Base-by-base conservation (phyloP, 129 eudicot species). In the Oenanthe sinensis region DNA sequence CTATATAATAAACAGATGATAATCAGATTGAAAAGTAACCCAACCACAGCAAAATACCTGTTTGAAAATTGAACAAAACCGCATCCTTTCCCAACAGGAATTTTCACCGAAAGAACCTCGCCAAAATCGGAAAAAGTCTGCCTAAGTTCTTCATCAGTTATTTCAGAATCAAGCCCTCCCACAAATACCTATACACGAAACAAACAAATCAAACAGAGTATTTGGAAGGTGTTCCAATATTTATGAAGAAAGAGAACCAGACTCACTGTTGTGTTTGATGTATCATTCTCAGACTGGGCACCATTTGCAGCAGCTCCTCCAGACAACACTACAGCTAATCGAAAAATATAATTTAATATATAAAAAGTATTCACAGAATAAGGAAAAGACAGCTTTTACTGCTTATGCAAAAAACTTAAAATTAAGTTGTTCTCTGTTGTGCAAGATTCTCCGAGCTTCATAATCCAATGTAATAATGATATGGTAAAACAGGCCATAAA, bases 141-240 rank as follows among this genome's bases (percentile, higher is more conserved):
- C 75, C 91, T 87, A 28, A 95, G 89, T 73, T 88, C 99, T 65
- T 91, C 99, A 85, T 95, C 99, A 11, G 91, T 84, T 78, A 92
- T 94, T 75, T 89, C 97, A 43, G 96, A 86, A 81, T 95, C 97
- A 46, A 95, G 96, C 78, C 96, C 99, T 82, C 97, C 99, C 20
- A 95, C 97, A 92, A 95, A 95, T 74, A 95, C 86, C 99, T 95
- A 77, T 33, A 44, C 16, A 12, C 13, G 6, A 17, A 19, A 26
- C 36, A 69, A 52, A 75, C 47, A 8, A 63, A 40, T 76, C 79
- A 74, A 78, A 75, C 20, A 19, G 69, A 19, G 17, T 22, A 65
- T 12, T 52, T 71, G 2, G 40, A 45, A 24, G 33, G 77, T 48
- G 46, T 26, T 49, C 78, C 13, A 76, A 16, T 58, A 24, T n/a